Evolutionary conservation across 805 yeast species (phyloP).

Genomic region (Lachancea dasiensis): DNA sequence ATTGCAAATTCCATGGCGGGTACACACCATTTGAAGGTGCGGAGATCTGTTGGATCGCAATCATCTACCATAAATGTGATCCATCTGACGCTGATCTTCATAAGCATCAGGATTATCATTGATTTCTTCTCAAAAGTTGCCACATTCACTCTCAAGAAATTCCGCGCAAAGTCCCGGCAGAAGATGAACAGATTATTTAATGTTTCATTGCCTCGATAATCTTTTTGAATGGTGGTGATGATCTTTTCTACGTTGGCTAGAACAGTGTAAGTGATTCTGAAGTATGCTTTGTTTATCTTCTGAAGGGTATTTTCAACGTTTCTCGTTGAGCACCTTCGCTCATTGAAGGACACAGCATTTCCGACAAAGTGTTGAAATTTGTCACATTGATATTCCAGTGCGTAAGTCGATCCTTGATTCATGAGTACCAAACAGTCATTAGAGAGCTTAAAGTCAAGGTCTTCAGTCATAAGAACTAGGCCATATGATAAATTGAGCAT

Average conservation of each 20-base stretch:
- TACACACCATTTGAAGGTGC: conserved; percentile 94
- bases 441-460: conserved; percentile 18
- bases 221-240: conserved; percentile 48
- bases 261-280: conserved; percentile 58
- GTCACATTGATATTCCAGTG: conserved; percentile 50
- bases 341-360: conserved; percentile 49
- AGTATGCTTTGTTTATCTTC: conserved; percentile 58
- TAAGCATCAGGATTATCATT: conserved; percentile 60
- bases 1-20: conserved; percentile 92
- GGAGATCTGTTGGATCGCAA: conserved; percentile 85
- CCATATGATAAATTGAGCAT: conserved; percentile 47
- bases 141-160: conserved; percentile 59
- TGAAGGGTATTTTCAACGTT: conserved; percentile 69
- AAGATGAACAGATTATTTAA: conserved; percentile 69
- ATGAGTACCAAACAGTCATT: conserved; percentile 19
- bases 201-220: conserved; percentile 65
- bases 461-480: conserved; percentile 27
- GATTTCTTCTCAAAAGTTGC: conserved; percentile 51
- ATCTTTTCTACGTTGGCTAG: conserved; percentile 53
- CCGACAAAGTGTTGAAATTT: conserved; percentile 53
- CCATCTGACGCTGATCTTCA: conserved; percentile 82
- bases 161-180: conserved; percentile 75
- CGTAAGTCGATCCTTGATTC: conserved; percentile 55
- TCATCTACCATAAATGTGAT: conserved; percentile 89
- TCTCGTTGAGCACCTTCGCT: conserved; percentile 63